Evolutionary conservation across 345 rosid species (phyloP).

Genomic region (Dipteronia sinensis): DNA sequence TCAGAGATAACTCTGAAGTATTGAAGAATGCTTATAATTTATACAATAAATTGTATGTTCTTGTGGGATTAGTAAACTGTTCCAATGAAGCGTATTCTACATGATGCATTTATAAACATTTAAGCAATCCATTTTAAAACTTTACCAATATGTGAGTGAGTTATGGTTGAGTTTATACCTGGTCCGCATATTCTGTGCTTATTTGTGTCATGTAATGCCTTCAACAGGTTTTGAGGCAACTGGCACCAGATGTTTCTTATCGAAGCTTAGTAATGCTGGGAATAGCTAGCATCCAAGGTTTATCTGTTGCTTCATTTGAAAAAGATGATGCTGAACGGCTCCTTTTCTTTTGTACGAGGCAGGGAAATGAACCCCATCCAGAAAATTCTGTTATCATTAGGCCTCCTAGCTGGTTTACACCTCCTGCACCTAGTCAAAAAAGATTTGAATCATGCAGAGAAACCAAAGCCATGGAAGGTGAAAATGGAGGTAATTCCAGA

Average conservation of each 20-base stretch:
- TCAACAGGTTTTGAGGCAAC: conserved; percentile 86
- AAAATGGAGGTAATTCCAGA: conserved; percentile 57
- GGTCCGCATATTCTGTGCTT: neutral
- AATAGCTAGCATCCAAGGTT: conserved; percentile 93
- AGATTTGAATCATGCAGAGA: conserved; percentile 58
- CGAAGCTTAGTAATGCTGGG: conserved; percentile 92
- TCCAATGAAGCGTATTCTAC: neutral
- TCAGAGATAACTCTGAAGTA: neutral
- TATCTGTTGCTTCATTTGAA: conserved; percentile 95
- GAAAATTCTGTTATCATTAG: conserved; percentile 36
- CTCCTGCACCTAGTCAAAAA: conserved; percentile 83
- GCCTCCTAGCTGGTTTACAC: conserved; percentile 76
- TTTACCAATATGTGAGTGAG: neutral
- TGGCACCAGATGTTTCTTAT: conserved; percentile 90
- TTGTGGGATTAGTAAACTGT: neutral
- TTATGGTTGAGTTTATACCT: neutral
- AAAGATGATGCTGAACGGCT: conserved; percentile 93
- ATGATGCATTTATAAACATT: neutral
- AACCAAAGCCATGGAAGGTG: conserved; percentile 45
- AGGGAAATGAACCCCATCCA: conserved; percentile 40
- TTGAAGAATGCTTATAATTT: conserved; percentile 6
- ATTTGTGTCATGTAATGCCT: conserved; percentile 22
- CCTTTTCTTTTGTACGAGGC: conserved; percentile 70
- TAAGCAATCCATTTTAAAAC: neutral
- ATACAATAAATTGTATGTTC: neutral